A percentile compares a stretch with the other conserved stretches of the same genome.
These are phyloP conservation scores for Metschnikowia rubicola DNA, from an alignment of 805 yeast species.

Conservation along the genomic window DNA sequence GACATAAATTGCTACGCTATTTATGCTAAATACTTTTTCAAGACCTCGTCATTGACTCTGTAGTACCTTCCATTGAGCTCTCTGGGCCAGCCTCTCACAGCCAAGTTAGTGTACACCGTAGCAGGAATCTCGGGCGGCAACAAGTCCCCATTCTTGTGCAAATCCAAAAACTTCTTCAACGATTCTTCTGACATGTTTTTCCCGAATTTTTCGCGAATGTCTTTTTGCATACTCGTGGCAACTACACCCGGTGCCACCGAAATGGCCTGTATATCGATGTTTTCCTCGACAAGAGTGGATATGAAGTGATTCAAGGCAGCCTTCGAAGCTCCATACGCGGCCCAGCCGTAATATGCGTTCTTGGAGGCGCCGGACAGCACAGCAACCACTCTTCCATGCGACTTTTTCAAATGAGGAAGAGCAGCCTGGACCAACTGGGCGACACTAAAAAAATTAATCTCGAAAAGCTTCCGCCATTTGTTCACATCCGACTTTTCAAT, in stretches of 20 bases:
- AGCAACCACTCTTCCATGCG: constrained; percentile 64
- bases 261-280: constrained; percentile 51
- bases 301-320: constrained; percentile 86
- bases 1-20: no score
- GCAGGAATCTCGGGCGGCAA: constrained; percentile 75
- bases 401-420: constrained; percentile 53
- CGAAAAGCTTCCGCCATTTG: constrained; percentile 63
- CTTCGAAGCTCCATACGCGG: constrained; percentile 87
- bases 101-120: constrained; percentile 61
- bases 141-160: constrained; percentile 56
- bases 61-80: constrained; percentile 65
- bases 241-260: constrained; percentile 95
- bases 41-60: constrained; percentile 50
- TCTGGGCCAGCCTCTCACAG: constrained; percentile 52
- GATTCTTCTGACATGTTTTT: constrained; percentile 58
- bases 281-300: constrained; percentile 64
- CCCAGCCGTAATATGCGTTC: constrained; percentile 68
- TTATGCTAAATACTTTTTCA: constrained; percentile 5
- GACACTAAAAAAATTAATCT: constrained; percentile 75
- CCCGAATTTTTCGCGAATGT: constrained; percentile 65
- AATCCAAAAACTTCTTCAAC: constrained; percentile 57
- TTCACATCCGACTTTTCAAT: constrained; percentile 49
- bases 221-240: constrained; percentile 82
- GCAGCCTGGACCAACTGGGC: constrained; percentile 55
- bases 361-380: constrained; percentile 89